These are phyloP conservation scores for Polyplosphaeria fusca DNA, from an alignment of 495 filamentous ascomycete genomes.

Conservation along the genomic window DNA sequence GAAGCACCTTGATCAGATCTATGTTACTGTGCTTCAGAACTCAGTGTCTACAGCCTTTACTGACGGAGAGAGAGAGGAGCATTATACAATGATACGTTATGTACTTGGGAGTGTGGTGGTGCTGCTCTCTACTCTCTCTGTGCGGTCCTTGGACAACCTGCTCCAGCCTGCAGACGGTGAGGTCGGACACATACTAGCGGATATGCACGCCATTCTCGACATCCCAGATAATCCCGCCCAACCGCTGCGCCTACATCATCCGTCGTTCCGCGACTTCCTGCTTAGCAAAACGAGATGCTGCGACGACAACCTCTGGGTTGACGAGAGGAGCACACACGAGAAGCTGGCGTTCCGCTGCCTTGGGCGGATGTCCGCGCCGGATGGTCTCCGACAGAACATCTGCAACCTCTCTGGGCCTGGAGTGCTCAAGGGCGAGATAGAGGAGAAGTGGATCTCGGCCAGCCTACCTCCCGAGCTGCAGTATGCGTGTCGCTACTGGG, in stretches of 20 bases:
- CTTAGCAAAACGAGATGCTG: slow-evolving; percentile 38
- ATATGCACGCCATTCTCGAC: slow-evolving; percentile 41
- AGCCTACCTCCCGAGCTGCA: slow-evolving; percentile 43
- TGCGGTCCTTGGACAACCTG: slow-evolving; percentile 31
- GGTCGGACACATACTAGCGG: slow-evolving; percentile 10
- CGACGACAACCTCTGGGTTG: slow-evolving; percentile 41
- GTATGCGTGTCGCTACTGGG: slow-evolving; percentile 45
- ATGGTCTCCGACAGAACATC: slow-evolving; percentile 41
- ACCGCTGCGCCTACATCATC: slow-evolving; percentile 47
- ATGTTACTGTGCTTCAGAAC: slow-evolving; percentile 5
- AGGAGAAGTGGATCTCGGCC: slow-evolving; percentile 44
- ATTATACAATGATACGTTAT: neutral
- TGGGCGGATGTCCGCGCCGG: slow-evolving; percentile 31
- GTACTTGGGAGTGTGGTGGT: slow-evolving; percentile 39
- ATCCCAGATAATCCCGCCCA: slow-evolving; percentile 34
- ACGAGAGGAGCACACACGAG: slow-evolving; percentile 41
- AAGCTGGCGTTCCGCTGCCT: slow-evolving; percentile 40
- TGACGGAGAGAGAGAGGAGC: neutral
- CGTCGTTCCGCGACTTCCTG: slow-evolving; percentile 55
- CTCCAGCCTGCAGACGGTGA: slow-evolving; percentile 11
- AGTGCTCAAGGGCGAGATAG: slow-evolving; percentile 25
- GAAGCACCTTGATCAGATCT: slow-evolving; percentile 1
- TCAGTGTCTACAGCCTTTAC: neutral
- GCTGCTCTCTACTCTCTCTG: slow-evolving; percentile 35
- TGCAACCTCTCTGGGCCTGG: slow-evolving; percentile 39